Percentiles rank a stretch among this genome's conserved stretches.
These are phyloP conservation scores for Mycena filopes DNA, from an alignment of 768 basidiomycete species.

Conservation along the genomic window DNA sequence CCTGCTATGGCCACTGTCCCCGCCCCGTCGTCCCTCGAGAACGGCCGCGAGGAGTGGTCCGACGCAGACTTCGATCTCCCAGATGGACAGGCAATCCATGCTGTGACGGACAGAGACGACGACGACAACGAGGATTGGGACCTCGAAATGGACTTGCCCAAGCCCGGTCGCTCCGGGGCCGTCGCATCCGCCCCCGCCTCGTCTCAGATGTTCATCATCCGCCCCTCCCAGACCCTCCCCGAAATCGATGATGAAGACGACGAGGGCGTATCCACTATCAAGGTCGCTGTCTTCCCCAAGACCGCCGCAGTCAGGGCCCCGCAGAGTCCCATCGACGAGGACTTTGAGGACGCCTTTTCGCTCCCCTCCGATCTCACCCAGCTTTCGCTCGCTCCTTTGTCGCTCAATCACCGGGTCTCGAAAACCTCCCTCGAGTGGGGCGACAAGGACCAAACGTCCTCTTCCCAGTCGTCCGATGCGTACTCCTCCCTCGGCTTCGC, in stretches of 20 bases:
- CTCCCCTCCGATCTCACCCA: slow-evolving; percentile 84
- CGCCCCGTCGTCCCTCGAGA: slow-evolving; percentile 61
- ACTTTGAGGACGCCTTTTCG: slow-evolving; percentile 86
- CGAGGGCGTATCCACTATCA: slow-evolving; percentile 81
- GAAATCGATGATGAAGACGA: slow-evolving; percentile 60
- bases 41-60: slow-evolving; percentile 82
- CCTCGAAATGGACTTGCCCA: slow-evolving; percentile 74
- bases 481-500: slow-evolving; percentile 84
- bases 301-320: slow-evolving; percentile 43
- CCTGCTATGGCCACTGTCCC: slow-evolving; percentile 66
- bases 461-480: slow-evolving; percentile 89
- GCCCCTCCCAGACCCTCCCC: slow-evolving; percentile 66
- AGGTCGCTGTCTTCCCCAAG: slow-evolving; percentile 66
- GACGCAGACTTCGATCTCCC: slow-evolving; percentile 90
- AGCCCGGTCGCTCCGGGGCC: slow-evolving; percentile 60
- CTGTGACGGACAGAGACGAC: slow-evolving; percentile 73
- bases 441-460: slow-evolving; percentile 84
- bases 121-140: slow-evolving; percentile 84
- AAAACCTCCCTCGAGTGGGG: slow-evolving; percentile 89
- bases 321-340: slow-evolving; percentile 69
- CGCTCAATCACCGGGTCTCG: slow-evolving; percentile 80
- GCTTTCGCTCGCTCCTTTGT: slow-evolving; percentile 83
- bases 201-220: slow-evolving; percentile 67
- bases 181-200: slow-evolving; percentile 45
- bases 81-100: slow-evolving; percentile 75